Conservation (phyloP, 2,329 filamentous ascomycete genomes). For the Septoria linicola region DNA sequence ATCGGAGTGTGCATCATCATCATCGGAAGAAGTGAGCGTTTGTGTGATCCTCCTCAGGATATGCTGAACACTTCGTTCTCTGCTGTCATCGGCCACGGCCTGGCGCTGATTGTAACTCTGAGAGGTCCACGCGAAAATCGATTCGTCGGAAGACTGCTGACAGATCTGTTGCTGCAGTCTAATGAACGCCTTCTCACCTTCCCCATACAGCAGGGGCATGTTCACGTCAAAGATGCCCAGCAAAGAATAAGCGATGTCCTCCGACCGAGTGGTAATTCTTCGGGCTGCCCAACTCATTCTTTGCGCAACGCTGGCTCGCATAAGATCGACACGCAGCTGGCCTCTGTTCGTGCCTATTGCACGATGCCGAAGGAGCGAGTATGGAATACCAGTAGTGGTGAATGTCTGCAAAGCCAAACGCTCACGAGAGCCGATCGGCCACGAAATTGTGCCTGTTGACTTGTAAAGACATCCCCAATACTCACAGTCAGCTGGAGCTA, state of each 20-base stretch:
- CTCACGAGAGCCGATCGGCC: too few species aligned
- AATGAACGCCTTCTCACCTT: conserved; percentile 12
- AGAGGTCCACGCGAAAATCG: conserved; percentile 4
- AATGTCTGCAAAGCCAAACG: too few species aligned
- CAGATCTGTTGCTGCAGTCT: conserved; percentile 16
- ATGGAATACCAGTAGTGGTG: neutral
- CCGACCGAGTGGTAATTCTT: conserved; percentile 8
- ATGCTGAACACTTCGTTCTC: too few species aligned
- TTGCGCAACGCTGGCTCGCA: neutral
- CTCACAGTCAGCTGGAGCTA: too few species aligned
- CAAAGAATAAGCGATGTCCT: conserved; percentile 21
- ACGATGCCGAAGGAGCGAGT: neutral
- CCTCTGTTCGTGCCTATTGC: neutral
- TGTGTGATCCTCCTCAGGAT: too few species aligned
- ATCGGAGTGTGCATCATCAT: too few species aligned
- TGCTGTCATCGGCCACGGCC: neutral
- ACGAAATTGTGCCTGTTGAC: too few species aligned
- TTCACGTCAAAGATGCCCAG: conserved; percentile 43
- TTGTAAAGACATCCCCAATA: too few species aligned
- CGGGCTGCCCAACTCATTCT: conserved; percentile 23
- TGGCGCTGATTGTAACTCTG: neutral
- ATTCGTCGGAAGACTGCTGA: conserved; percentile 3
- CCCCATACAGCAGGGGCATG: conserved; percentile 48
- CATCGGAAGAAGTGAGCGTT: too few species aligned
- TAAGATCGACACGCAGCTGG: neutral